These are phyloP conservation scores for Fusarium sarcochroum DNA, from an alignment of 2,329 filamentous ascomycete genomes.

Conservation along the genomic window DNA sequence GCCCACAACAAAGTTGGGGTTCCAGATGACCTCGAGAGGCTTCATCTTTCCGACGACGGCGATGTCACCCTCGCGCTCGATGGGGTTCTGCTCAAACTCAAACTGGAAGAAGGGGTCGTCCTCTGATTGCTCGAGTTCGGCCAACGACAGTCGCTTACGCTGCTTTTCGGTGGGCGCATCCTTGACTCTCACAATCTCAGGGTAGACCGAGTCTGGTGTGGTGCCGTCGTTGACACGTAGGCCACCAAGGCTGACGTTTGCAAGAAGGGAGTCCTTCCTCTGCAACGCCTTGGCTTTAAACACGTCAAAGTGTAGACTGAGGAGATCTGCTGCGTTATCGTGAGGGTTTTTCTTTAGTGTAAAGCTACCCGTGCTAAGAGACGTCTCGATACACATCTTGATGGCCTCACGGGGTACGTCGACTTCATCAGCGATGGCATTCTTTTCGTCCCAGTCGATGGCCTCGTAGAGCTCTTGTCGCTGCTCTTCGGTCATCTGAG, in stretches of 20 bases:
- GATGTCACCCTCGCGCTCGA: slow-evolving; percentile 92
- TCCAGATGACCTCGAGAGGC: slow-evolving; percentile 97
- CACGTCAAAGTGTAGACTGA: slow-evolving; percentile 93
- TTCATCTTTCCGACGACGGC: slow-evolving; percentile 92
- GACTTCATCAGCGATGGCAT: slow-evolving; percentile 86
- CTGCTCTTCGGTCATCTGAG: slow-evolving; percentile 93
- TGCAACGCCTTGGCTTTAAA: slow-evolving; percentile 93
- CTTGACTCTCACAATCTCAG: slow-evolving; percentile 96
- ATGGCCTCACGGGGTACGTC: slow-evolving; percentile 92
- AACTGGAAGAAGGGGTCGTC: slow-evolving; percentile 91
- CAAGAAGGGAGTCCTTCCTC: slow-evolving; percentile 89
- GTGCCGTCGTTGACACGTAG: slow-evolving; percentile 97
- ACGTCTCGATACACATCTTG: slow-evolving; percentile 92
- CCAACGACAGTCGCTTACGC: slow-evolving; percentile 65
- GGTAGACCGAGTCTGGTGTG: slow-evolving; percentile 89
- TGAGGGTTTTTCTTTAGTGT: slow-evolving; percentile 82
- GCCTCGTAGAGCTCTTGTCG: slow-evolving; percentile 96
- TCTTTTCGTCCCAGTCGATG: slow-evolving; percentile 99
- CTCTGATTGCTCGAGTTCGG: slow-evolving; percentile 65
- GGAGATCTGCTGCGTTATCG: slow-evolving; percentile 78
- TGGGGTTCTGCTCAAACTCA: slow-evolving; percentile 92
- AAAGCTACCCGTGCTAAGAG: slow-evolving; percentile 95
- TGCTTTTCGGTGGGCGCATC: slow-evolving; percentile 74
- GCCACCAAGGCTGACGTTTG: slow-evolving; percentile 90
- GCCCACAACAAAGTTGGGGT: slow-evolving; percentile 91